These are phyloP conservation scores for Wallacemonas sp. DNA, from an alignment of 208 protist species.

Conservation along the genomic window DNA sequence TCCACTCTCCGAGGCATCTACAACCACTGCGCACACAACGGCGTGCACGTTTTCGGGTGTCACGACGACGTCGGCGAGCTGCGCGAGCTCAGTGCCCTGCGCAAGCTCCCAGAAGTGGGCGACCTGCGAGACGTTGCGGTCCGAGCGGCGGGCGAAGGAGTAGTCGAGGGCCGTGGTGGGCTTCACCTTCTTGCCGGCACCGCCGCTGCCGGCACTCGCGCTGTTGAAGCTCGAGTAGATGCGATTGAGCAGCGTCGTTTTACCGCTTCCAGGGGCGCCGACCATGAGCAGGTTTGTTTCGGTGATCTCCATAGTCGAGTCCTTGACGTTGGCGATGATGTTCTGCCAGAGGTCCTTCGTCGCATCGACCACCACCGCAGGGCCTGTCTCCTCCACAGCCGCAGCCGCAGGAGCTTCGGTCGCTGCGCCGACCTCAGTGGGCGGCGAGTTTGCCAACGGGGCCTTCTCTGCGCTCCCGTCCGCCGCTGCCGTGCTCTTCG, in stretches of 20 bases:
- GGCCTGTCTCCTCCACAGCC: constrained; percentile 9
- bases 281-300: constrained; percentile 78
- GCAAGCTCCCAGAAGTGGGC: constrained; percentile 92
- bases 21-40: constrained; percentile 68
- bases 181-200: constrained; percentile 48
- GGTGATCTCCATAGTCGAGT: constrained; percentile 44
- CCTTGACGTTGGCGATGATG: constrained; percentile 78
- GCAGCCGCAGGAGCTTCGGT: too few species aligned
- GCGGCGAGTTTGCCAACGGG: too few species aligned
- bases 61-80: constrained; percentile 86
- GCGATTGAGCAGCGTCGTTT: constrained; percentile 78
- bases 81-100: constrained; percentile 73
- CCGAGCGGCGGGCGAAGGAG: constrained; percentile 69
- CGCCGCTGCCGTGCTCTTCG: not conserved
- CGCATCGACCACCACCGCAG: constrained; percentile 58
- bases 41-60: constrained; percentile 86
- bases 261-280: constrained; percentile 66
- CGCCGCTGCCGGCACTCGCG: constrained; percentile 19
- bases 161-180: constrained; percentile 91
- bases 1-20: constrained; percentile 51
- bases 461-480: not conserved
- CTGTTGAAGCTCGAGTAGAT: constrained; percentile 59
- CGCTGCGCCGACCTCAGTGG: too few species aligned
- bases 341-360: constrained; percentile 90
- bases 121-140: constrained; percentile 74